Base-by-base conservation (phyloP, 306 rosid genomes). In the Fagus crenata region DNA sequence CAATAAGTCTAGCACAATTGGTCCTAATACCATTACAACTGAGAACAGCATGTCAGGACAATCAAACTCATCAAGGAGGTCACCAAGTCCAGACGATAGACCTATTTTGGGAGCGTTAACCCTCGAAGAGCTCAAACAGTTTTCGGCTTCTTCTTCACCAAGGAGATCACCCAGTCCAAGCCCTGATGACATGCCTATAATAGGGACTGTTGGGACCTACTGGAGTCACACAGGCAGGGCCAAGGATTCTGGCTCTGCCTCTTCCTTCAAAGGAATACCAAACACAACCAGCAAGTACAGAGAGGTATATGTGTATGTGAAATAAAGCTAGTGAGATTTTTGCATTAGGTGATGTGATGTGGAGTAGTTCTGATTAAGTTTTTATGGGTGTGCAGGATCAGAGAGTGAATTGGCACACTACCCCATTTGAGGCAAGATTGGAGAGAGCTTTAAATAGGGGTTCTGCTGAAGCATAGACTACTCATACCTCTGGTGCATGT, bases 41-140 rank as follows among this genome's bases (percentile, higher is more conserved):
- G 93, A 89, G 42, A 80, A 67, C 55, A 77, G 79, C 87, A 69
- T 37, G 72, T 81, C 93, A 36, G 87, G 68, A 18, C 87, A 91
- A 81, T 86, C 97, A 75, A 84, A 85, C 84, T 91, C 96, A 39
- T 79, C 64, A 40, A 77, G 77, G 60, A 89, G 0, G 28, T 22
- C 28, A 22, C 28, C 28, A 22, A 22, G 89, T 86, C 86, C 61
- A 43, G 94, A 94, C 49, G 97, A 92, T 54, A 90, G 97, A 83
- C 98, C 97, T 8, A 92, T 94, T 81, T 84, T 94, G 73, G 96
- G 97, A 6, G 97, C 97, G 67, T 79, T 94, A 33, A 94, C 95
- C 1, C 61, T 92, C 42, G 97, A 94, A 72, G 97, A 94, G 85
- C 64, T 94, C 71, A 89, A 87, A 63, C 90, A 92, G 70, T 89